Evolutionary conservation across 2,329 filamentous ascomycete genomes (phyloP), one percentile per base, ranked within the genome.

Genomic region (Botrytis porri): DNA sequence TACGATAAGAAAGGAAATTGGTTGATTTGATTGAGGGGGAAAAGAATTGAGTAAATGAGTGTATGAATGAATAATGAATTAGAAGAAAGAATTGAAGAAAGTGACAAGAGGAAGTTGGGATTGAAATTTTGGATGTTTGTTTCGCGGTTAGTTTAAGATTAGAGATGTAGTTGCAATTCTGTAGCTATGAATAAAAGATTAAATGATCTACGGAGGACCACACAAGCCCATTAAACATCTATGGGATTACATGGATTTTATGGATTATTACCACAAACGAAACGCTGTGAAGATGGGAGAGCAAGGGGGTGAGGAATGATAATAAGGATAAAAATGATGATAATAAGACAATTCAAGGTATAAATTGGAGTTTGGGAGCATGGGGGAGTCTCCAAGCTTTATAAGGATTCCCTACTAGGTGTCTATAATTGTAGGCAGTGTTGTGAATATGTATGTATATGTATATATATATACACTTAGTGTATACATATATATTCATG

Each of bases 121-220:
- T 43, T 43, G n/a, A 57, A 57, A 63, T 65, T 65, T 66, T 66
- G 45, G 29, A 66, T 22, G 39, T 45, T 66, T 41, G 62, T 32
- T 66, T 45, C 39, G 63, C 63, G 43, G 64, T 67, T 39, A 25
- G 32, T 22, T 51, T 57, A 48, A 43, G 43, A 35, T 66, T 66
- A 35, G 43, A 32, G 20, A 43, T 12, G 9, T 39, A 16, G 43
- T 37, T 37, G 37, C n/a, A 18, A 18, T 57, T 57, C n/a, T 29
- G 20, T 51, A 51, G 43, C 32, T 65, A 10, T 45, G 41, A 65
- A 66, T 9, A n/a, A n/a, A 66, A 66, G 43, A 51, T 51, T 51
- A 66, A 54, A 67, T 67, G 64, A 67, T 67, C 45, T 67, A 67
- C 64, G 43, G 43, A 37, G 32, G 32, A 66, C 63, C 63, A 66